Evolutionary conservation across 2,329 filamentous ascomycete species (phyloP).

Genomic region (Colletotrichum paranaense): DNA sequence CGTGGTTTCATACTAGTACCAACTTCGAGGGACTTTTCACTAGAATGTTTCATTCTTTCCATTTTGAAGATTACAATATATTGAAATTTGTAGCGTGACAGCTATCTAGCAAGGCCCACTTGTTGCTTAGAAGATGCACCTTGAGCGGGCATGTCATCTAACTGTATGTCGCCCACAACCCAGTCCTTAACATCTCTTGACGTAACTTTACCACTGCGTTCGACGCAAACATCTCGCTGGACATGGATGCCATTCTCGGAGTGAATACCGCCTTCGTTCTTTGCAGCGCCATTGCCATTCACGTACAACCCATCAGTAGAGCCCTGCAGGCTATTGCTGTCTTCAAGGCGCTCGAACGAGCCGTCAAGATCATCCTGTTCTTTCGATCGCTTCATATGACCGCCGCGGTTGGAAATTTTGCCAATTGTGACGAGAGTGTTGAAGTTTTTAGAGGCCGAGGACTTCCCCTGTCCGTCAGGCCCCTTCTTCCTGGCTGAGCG

Average conservation of each 20-base stretch:
- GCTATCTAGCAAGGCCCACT: background rate
- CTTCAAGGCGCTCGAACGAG: background rate
- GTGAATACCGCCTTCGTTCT: background rate
- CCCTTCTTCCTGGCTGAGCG: background rate
- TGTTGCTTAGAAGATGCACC: background rate
- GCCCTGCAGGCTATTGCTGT: background rate
- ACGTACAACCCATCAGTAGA: background rate
- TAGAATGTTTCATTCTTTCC: background rate
- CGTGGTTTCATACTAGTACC: too few species aligned
- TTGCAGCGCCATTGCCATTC: background rate
- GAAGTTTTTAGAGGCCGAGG: background rate
- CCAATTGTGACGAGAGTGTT: slow-evolving; percentile 2
- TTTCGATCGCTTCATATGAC: background rate
- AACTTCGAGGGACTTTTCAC: background rate
- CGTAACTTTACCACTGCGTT: background rate
- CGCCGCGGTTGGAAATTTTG: background rate
- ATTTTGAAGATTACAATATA: fast-evolving
- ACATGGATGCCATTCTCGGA: background rate
- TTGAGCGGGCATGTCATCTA: background rate
- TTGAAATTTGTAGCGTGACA: background rate
- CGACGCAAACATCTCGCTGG: background rate
- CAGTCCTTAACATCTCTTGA: background rate
- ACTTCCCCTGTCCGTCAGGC: background rate
- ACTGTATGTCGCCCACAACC: background rate
- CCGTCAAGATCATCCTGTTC: background rate